phyloP scores from a whole-genome alignment of 2,329 filamentous ascomycete genomes.

The Dactylellina haptotyla region DNA sequence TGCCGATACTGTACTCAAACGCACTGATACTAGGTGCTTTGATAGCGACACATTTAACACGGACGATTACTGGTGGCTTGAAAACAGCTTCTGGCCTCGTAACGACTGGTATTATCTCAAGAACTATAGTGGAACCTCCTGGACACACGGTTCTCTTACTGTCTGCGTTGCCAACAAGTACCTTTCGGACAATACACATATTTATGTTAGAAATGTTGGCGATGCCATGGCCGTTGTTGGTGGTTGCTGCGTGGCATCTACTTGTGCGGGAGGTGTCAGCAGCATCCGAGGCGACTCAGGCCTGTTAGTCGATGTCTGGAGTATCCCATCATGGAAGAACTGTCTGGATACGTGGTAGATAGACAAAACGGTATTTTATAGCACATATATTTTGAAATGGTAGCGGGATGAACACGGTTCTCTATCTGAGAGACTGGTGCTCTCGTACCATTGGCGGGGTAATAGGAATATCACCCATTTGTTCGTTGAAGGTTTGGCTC shows the following conservation, averaged over 20 bases:
- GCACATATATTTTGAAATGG: too few species aligned
- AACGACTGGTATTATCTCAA: slow-evolving; percentile 1
- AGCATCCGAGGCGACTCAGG: slow-evolving; percentile 19
- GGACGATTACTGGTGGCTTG: slow-evolving; percentile 12
- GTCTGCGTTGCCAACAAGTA: slow-evolving; percentile 19
- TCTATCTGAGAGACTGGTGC: too few species aligned
- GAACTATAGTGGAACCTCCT: neutral
- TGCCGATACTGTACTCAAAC: slow-evolving; percentile 2
- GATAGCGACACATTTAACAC: slow-evolving; percentile 9
- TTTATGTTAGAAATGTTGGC: slow-evolving; percentile 22
- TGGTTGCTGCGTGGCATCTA: neutral
- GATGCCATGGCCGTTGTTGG: slow-evolving; percentile 30
- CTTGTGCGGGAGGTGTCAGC: slow-evolving; percentile 21
- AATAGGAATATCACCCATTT: too few species aligned
- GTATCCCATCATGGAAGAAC: neutral
- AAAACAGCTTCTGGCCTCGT: slow-evolving; percentile 19
- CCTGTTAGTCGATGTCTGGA: slow-evolving; percentile 19
- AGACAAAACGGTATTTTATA: too few species aligned
- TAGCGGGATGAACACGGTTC: too few species aligned
- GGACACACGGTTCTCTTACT: slow-evolving; percentile 2
- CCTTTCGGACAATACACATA: slow-evolving; percentile 7
- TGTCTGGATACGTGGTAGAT: too few species aligned
- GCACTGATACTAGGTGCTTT: neutral
- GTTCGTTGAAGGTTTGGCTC: too few species aligned
- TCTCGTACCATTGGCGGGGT: too few species aligned